Evolutionary conservation across 2,329 filamentous ascomycete species (phyloP).

Genomic region (Pseudofabraea citricarpa): DNA sequence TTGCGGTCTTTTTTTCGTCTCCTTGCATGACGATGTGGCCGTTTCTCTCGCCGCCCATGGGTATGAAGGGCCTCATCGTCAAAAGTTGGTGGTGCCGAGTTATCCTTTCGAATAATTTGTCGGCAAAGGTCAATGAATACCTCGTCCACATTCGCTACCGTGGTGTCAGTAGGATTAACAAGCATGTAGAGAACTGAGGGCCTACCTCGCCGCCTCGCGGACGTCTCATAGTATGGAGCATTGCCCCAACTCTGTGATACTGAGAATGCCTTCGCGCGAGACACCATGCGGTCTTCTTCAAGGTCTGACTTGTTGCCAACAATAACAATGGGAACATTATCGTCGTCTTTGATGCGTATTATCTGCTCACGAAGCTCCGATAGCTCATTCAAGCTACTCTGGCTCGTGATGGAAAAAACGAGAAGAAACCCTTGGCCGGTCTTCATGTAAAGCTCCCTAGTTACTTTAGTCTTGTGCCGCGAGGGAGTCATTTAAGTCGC

Average conservation of each 20-base stretch:
- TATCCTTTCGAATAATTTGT: slow-evolving; percentile 61
- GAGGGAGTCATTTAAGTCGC: background rate
- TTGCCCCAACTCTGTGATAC: slow-evolving; percentile 66
- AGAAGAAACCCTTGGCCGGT: slow-evolving; percentile 71
- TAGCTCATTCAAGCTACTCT: slow-evolving; percentile 64
- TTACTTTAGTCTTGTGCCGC: background rate
- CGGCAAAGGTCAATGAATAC: slow-evolving; percentile 65
- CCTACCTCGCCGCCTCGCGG: slow-evolving; percentile 51
- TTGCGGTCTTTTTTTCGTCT: background rate
- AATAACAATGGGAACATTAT: slow-evolving; percentile 65
- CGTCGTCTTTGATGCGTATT: slow-evolving; percentile 67
- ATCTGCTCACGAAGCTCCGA: slow-evolving; percentile 68
- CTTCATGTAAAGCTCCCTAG: slow-evolving; percentile 68
- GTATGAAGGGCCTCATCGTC: background rate
- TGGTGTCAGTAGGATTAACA: background rate
- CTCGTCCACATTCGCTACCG: slow-evolving; percentile 60
- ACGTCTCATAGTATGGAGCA: slow-evolving; percentile 70
- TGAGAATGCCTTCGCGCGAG: slow-evolving; percentile 59
- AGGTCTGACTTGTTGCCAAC: slow-evolving; percentile 72
- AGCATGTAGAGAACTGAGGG: background rate
- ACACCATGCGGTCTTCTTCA: slow-evolving; percentile 65
- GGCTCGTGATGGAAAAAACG: slow-evolving; percentile 69
- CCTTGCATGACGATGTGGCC: background rate
- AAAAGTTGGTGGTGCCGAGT: slow-evolving; percentile 4
- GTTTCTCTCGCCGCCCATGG: background rate